Percentiles rank a stretch among this genome's conserved stretches.
phyloP scores from a whole-genome alignment of 2,329 filamentous ascomycete species.

The Ophiostoma populinum region DNA sequence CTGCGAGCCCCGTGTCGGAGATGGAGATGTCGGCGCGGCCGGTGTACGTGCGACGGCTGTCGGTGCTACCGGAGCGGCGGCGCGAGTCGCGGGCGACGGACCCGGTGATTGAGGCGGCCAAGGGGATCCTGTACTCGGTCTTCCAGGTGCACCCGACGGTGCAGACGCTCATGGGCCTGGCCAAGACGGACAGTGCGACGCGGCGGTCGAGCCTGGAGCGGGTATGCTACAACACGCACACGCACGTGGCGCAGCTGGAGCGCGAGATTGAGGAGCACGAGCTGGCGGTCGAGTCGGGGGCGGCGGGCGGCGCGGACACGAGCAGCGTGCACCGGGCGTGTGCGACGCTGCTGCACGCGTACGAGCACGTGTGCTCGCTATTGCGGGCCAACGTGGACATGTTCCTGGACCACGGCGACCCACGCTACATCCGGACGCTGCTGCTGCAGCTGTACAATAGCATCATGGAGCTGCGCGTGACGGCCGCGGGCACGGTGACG shows the following conservation, averaged over 20 bases:
- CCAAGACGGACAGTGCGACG: constrained; percentile 39
- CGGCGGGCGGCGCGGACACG: constrained; percentile 32
- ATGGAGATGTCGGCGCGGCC: constrained; percentile 34
- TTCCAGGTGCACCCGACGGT: constrained; percentile 54
- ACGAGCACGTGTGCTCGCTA: constrained; percentile 46
- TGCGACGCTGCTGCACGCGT: constrained; percentile 44
- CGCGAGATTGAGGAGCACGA: constrained; percentile 47
- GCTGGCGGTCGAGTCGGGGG: constrained; percentile 26
- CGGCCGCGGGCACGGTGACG: constrained; percentile 17
- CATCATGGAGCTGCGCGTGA: constrained; percentile 47
- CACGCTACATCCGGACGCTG: constrained; percentile 48
- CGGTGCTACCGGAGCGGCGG: constrained; percentile 44
- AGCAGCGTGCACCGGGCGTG: constrained; percentile 47
- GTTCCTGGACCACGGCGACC: constrained; percentile 47
- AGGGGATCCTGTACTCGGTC: constrained; percentile 48
- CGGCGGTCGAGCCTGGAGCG: constrained; percentile 48
- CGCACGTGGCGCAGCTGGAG: constrained; percentile 48
- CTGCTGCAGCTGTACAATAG: constrained; percentile 48
- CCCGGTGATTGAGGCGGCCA: constrained; percentile 45
- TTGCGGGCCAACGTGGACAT: constrained; percentile 44
- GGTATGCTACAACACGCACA: constrained; percentile 50
- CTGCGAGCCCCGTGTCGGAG: constrained; percentile 39
- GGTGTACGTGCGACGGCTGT: constrained; percentile 45
- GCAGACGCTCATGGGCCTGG: constrained; percentile 44
- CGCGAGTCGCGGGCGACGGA: constrained; percentile 44